Percentiles rank a stretch among this genome's conserved stretches.
Evolutionary conservation across 2,329 filamentous ascomycete species (phyloP).

Genomic region (Calonectria leucothoes): DNA sequence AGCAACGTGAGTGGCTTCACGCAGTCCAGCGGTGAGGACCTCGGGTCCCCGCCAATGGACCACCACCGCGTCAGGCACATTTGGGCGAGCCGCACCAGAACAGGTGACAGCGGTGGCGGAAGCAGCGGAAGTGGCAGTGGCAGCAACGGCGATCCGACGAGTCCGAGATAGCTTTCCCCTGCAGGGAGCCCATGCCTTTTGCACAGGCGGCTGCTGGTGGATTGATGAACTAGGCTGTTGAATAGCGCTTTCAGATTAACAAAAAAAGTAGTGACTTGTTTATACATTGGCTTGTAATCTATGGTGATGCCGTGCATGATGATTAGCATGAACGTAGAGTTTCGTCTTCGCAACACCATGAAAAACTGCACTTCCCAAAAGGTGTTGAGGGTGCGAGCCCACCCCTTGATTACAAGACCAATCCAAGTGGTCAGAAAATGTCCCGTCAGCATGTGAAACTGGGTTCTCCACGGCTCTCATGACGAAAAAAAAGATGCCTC

Average conservation of each 20-base stretch:
- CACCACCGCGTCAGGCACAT: conserved; percentile 34
- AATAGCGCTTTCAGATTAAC: conserved; percentile 39
- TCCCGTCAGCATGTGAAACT: background rate
- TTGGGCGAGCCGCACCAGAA: conserved; percentile 41
- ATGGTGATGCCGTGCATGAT: background rate
- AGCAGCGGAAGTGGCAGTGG: conserved; percentile 61
- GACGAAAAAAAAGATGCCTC: background rate
- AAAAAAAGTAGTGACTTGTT: conserved; percentile 45
- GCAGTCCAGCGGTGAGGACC: conserved; percentile 67
- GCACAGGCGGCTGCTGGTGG: conserved; percentile 18
- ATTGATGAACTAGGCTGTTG: conserved; percentile 34
- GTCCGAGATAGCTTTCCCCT: conserved; percentile 48
- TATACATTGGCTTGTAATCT: conserved; percentile 5
- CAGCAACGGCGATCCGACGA: conserved; percentile 64
- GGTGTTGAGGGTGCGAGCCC: background rate
- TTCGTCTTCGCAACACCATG: background rate
- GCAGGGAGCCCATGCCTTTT: conserved; percentile 2
- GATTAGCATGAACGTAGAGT: background rate
- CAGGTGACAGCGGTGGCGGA: conserved; percentile 51
- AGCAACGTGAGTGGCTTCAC: conserved; percentile 76
- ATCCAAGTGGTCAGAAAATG: background rate
- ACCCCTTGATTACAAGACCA: background rate
- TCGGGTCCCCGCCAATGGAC: conserved; percentile 41
- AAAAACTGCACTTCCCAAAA: too few species aligned
- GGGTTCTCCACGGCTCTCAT: background rate